phyloP scores from a whole-genome alignment of 2,329 filamentous ascomycete genomes.

The Aspergillus melleus region DNA sequence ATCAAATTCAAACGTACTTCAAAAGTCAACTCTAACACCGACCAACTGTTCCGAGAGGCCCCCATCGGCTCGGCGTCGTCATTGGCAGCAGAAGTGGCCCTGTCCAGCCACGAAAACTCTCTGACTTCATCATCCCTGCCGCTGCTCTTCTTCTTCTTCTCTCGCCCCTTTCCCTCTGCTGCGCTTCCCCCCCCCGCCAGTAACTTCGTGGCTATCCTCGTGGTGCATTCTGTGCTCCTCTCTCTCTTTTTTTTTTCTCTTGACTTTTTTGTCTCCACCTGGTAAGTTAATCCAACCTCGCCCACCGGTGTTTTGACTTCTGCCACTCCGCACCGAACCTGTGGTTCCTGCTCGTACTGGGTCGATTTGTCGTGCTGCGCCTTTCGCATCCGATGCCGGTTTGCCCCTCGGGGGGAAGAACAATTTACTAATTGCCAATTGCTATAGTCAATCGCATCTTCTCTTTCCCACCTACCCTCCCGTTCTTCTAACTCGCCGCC shows the following conservation, averaged over 20 bases:
- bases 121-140: not conserved
- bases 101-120: constrained; percentile 1
- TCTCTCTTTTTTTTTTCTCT: not conserved
- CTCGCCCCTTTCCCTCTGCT: not conserved
- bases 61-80: not conserved
- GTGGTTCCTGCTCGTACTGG: not conserved
- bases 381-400: not conserved
- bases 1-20: too few relatives aligned
- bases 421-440: not conserved
- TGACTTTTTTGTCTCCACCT: not conserved
- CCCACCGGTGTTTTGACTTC: constrained; percentile 7
- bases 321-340: constrained; percentile 2
- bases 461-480: not conserved
- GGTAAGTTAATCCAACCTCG: not conserved
- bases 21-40: too few relatives aligned
- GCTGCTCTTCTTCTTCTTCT: not conserved
- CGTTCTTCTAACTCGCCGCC: constrained; percentile 5
- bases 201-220: not conserved
- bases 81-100: not conserved
- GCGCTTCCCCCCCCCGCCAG: not conserved
- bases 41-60: not conserved
- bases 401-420: not conserved
- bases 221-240: not conserved
- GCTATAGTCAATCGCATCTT: not conserved
- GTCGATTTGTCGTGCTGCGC: not conserved